Percentiles rank a stretch among this genome's conserved stretches.
Evolutionary conservation across 139 green algal species (phyloP).

Genomic region (Dunaliella primolecta): DNA sequence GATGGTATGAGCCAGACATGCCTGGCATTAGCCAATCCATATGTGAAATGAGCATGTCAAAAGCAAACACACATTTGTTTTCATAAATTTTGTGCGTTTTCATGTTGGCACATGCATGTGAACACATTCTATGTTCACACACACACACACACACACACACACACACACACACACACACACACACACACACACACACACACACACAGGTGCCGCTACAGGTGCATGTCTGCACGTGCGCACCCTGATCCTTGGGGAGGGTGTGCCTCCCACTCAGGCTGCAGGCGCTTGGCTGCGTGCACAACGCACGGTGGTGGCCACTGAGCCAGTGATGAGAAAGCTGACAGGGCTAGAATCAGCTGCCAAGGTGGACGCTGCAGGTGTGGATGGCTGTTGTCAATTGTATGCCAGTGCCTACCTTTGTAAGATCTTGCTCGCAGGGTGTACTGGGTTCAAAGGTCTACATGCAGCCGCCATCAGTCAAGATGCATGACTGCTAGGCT

Average conservation of each 20-base stretch:
- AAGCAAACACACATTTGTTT: no score
- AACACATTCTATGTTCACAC: background rate
- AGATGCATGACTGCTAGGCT: no score
- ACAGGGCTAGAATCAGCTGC: conserved; percentile 45
- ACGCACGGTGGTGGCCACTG: conserved; percentile 31
- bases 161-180: background rate
- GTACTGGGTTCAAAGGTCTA: no score
- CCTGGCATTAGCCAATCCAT: background rate
- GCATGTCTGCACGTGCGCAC: background rate
- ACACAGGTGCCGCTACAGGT: background rate
- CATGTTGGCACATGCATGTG: background rate
- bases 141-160: background rate
- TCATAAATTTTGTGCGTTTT: no score
- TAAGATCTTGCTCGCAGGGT: no score
- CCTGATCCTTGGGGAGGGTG: background rate
- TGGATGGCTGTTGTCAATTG: background rate
- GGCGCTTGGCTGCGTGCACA: background rate
- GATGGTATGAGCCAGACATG: background rate
- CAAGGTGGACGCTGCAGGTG: background rate
- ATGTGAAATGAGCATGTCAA: background rate
- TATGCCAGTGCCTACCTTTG: no score
- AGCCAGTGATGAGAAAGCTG: conserved; percentile 62
- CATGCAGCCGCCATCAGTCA: no score
- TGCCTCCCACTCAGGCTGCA: background rate
- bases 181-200: background rate